Percentiles rank a stretch among this genome's conserved stretches.
phyloP scores from a whole-genome alignment of 192 early-diverging fungal species.

The Linnemannia hyalina region DNA sequence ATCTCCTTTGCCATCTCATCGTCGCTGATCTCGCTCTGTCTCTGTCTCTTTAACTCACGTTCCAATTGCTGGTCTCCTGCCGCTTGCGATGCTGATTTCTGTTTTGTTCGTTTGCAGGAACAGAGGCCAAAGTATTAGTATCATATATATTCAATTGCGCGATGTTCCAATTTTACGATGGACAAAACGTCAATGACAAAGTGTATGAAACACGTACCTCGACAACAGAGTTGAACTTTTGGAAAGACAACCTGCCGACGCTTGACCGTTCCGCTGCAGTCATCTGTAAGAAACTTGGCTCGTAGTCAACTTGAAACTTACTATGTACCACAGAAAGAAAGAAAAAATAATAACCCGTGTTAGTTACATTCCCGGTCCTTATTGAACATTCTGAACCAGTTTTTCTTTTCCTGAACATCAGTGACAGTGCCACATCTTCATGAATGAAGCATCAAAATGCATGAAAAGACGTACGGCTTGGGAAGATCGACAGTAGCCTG shows the following conservation, averaged over 20 bases:
- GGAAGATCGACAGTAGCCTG: conserved; percentile 35
- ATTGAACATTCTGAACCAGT: background rate
- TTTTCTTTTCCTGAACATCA: background rate
- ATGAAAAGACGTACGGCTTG: conserved; percentile 38
- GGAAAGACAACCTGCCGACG: conserved; percentile 41
- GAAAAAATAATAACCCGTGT: background rate
- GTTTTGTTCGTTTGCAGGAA: background rate
- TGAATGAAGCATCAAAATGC: background rate
- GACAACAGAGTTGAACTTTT: conserved; percentile 45
- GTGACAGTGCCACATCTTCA: background rate
- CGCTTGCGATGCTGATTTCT: conserved; percentile 35
- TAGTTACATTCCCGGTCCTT: background rate
- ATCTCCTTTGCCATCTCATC: conserved; percentile 46
- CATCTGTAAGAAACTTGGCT: conserved; percentile 57
- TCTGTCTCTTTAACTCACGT: conserved; percentile 41
- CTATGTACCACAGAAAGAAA: conserved; percentile 8
- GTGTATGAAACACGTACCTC: conserved; percentile 17
- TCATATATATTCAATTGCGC: background rate
- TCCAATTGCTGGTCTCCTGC: conserved; percentile 44
- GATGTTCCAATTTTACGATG: background rate
- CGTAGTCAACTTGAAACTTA: conserved; percentile 54
- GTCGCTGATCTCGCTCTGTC: conserved; percentile 32
- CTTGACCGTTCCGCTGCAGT: conserved; percentile 28
- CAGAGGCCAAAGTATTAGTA: background rate
- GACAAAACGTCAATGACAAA: background rate